Percentiles rank a stretch among this genome's conserved stretches.
Conservation (phyloP, 345 rosid genomes). For the Clarkia xantiana region DNA sequence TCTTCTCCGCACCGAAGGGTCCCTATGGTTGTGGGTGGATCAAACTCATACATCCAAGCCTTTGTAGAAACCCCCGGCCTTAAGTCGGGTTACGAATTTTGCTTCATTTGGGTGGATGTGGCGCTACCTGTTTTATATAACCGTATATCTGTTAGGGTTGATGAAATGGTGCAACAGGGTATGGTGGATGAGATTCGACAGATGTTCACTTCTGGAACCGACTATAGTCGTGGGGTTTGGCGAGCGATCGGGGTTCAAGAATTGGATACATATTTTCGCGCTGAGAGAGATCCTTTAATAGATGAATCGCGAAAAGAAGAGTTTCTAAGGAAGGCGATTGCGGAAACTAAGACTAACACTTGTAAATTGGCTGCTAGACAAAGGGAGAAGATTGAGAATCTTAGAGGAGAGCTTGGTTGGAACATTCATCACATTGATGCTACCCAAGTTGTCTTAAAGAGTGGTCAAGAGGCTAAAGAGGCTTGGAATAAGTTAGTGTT, state of each 20-base stretch:
- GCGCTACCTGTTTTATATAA: slow-evolving; percentile 11
- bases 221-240: slow-evolving; percentile 13
- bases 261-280: slow-evolving; percentile 15
- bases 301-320: not conserved
- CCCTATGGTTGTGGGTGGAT: slow-evolving; percentile 29
- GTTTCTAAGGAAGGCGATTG: slow-evolving; percentile 13
- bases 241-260: slow-evolving; percentile 35
- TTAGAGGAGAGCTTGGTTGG: slow-evolving; percentile 8
- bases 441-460: not conserved
- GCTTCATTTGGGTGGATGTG: slow-evolving; percentile 28
- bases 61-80: slow-evolving; percentile 9
- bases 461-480: slow-evolving; percentile 4
- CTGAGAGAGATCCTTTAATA: not conserved
- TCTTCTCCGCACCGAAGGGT: not conserved
- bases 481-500: slow-evolving; percentile 12
- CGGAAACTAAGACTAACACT: slow-evolving; percentile 22
- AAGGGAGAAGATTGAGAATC: slow-evolving; percentile 13
- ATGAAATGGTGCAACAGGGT: slow-evolving; percentile 24
- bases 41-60: slow-evolving; percentile 21
- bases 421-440: slow-evolving; percentile 3
- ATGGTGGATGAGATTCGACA: slow-evolving; percentile 18
- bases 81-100: slow-evolving; percentile 14
- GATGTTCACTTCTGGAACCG: not conserved
- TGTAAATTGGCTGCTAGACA: slow-evolving; percentile 19
- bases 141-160: slow-evolving; percentile 17